Percentiles rank a stretch among this genome's conserved stretches.
These are phyloP conservation scores for Leccinum insigne DNA, from an alignment of 1,284 basidiomycete species.

Conservation along the genomic window DNA sequence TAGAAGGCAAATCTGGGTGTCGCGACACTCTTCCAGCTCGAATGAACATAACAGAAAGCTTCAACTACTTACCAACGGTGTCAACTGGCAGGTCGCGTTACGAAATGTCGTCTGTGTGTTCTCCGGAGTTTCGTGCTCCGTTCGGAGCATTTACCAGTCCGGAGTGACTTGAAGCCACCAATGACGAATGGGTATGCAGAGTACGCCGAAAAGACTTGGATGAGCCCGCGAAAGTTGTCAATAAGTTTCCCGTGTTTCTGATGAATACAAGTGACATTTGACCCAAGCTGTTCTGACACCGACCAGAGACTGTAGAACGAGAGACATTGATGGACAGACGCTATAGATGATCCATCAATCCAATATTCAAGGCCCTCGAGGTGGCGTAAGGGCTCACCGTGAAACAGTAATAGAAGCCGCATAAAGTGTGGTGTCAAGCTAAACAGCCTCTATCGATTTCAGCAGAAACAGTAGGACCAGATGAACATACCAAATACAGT, in stretches of 20 bases:
- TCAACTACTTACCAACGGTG: too few relatives aligned
- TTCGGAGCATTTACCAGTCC: too few relatives aligned
- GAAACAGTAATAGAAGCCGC: conserved; percentile 51
- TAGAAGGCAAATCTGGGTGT: too few relatives aligned
- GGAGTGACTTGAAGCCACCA: too few relatives aligned
- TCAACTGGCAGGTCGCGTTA: too few relatives aligned
- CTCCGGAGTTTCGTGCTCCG: too few relatives aligned
- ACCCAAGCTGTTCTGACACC: not conserved
- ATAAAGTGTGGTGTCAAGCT: conserved; percentile 36
- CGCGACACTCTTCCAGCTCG: too few relatives aligned
- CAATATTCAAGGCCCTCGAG: conserved; percentile 16
- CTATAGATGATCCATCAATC: conserved; percentile 23
- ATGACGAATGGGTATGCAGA: too few relatives aligned
- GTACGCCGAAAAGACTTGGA: too few relatives aligned
- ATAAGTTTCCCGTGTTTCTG: conserved; percentile 40
- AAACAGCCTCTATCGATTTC: not conserved
- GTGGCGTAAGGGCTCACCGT: conserved; percentile 28
- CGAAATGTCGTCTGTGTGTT: too few relatives aligned
- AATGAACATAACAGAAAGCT: too few relatives aligned
- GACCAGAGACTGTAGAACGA: conserved; percentile 51
- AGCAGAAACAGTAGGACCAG: not conserved
- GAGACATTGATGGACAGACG: conserved; percentile 49
- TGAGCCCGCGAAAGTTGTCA: conserved; percentile 31
- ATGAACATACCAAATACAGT: conserved; percentile 43
- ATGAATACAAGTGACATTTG: conserved; percentile 18